Evolutionary conservation across 192 early-diverging fungal genomes (phyloP).

Genomic region (Backusella sp.): DNA sequence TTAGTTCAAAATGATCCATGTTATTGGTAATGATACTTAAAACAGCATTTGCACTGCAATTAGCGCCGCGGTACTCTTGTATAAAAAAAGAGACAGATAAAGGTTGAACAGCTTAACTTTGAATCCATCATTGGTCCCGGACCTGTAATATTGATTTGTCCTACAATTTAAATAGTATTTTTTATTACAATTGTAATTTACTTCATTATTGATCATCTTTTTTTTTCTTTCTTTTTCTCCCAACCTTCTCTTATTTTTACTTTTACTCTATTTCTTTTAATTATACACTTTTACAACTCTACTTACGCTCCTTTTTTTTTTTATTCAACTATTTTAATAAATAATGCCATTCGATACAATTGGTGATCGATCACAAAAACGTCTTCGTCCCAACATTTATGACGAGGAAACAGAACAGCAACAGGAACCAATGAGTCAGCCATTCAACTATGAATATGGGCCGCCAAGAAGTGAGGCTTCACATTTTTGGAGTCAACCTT

Average conservation of each 20-base stretch:
- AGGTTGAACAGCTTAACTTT: neutral
- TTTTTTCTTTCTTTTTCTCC: neutral
- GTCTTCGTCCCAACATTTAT: neutral
- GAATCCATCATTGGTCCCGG: neutral
- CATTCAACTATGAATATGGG: neutral
- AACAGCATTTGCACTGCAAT: neutral
- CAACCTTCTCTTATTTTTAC: neutral
- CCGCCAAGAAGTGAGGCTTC: neutral
- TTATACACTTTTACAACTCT: neutral
- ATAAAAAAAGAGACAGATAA: neutral
- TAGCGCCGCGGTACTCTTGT: neutral
- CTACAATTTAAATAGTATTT: neutral
- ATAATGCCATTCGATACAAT: slow-evolving; percentile 14
- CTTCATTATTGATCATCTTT: neutral
- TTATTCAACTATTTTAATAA: neutral
- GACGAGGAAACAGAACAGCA: neutral
- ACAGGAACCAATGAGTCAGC: neutral
- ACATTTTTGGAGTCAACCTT: neutral
- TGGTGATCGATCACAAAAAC: slow-evolving; percentile 3
- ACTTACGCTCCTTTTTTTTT: neutral
- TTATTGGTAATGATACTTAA: neutral
- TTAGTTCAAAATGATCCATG: neutral
- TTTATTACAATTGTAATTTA: neutral
- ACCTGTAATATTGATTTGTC: slow-evolving; percentile 9
- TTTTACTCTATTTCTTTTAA: neutral